Base-by-base conservation (phyloP, 2,329 filamentous ascomycete genomes). In the Didymella sp. region DNA sequence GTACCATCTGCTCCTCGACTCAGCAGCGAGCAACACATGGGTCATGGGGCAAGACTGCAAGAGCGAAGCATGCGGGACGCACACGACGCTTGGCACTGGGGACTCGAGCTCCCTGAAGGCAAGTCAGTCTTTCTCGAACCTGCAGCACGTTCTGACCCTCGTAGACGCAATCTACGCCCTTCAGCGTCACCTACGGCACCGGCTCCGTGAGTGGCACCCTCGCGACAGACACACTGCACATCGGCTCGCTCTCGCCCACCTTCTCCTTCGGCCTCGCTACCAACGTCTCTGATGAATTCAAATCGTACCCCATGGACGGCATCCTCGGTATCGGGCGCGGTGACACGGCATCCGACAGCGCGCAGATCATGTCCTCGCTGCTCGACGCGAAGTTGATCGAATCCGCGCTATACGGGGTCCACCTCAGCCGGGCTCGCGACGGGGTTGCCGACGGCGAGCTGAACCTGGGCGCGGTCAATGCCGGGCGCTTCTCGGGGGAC, bases 231-330 rank as follows among this genome's bases (percentile, higher is more conserved):
- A 87, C 80, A 0, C 71, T 95, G 21, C 80, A 81, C 4, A 78
- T 96, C 62, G 89, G 87, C 2, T 86, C 85, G 15, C 80, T 93
- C 60, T 84, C 81, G 38, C 71, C 91, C 13, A 74, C 82, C 4
- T 82, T 92, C 66, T 80, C 85, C 3, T 90, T 96, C 68, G 92
- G 92, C 4, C 77, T 93, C 57, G 91, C 89, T 21, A 84, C 83
- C 30, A 83, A 83, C 22, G 90, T 90, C 2, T 92, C 90, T 1
- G 77, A 85, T 48, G 87, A 95, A 61, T 96, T 96, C 73, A 77
- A 80, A 25, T 83, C 84, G 49, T 96, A 94, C 67, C 89, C 91
- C 1, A 92, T 96, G 75, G 92, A 96, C 73, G 92, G 92, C 22
- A 96, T 96, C 45, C 79, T 96, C 2, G 92, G 92, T 4, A 78